Evolutionary conservation across 495 filamentous ascomycete species (phyloP).

Genomic region (Penicillium salamii): DNA sequence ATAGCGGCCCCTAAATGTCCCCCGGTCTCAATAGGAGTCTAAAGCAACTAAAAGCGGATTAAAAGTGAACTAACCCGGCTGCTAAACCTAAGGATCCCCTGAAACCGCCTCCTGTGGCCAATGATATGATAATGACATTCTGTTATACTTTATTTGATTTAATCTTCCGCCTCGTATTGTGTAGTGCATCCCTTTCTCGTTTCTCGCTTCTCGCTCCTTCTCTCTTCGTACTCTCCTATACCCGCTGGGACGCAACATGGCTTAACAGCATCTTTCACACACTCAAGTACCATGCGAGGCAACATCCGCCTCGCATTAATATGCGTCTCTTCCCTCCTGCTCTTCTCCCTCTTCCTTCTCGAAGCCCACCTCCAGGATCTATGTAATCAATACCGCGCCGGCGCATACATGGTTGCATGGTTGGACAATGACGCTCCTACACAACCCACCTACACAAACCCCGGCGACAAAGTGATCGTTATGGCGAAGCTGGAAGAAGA

Average conservation of each 20-base stretch:
- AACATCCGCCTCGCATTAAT: slow-evolving; percentile 31
- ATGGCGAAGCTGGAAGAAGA: slow-evolving; percentile 57
- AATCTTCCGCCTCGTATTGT: not conserved
- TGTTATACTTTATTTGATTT: not conserved
- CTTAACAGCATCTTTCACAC: not conserved
- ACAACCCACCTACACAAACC: slow-evolving; percentile 3
- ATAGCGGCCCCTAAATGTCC: slow-evolving; percentile 2
- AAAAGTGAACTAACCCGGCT: not conserved
- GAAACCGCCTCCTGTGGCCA: slow-evolving; percentile 15
- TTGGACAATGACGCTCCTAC: slow-evolving; percentile 21
- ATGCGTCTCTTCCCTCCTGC: slow-evolving; percentile 26
- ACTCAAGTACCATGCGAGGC: slow-evolving; percentile 35
- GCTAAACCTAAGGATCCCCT: not conserved
- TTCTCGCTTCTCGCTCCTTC: not conserved
- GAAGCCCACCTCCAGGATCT: slow-evolving; percentile 38
- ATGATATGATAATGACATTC: slow-evolving; percentile 17
- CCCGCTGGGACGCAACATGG: slow-evolving; percentile 7
- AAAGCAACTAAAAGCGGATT: slow-evolving; percentile 2
- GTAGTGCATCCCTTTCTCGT: not conserved
- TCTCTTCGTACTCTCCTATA: not conserved
- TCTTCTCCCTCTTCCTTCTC: slow-evolving; percentile 36
- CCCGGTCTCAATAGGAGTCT: not conserved
- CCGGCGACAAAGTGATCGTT: slow-evolving; percentile 51
- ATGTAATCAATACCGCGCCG: slow-evolving; percentile 44
- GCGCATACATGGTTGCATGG: slow-evolving; percentile 39